phyloP scores from a whole-genome alignment of 768 basidiomycete genomes.

The Phallus indusiatus region DNA sequence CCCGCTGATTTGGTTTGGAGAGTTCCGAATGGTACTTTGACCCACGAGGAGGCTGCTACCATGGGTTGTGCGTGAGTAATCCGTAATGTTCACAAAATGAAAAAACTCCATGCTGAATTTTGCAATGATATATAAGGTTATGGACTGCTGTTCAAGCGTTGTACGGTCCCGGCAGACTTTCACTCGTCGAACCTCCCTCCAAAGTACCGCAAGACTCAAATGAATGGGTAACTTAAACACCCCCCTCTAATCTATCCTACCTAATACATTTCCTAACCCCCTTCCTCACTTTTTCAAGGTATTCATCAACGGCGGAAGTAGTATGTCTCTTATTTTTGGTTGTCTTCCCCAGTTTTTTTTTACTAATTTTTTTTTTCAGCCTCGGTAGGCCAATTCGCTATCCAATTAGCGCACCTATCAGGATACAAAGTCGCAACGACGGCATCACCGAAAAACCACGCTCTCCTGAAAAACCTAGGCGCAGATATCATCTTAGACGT shows the following conservation, averaged over 20 bases:
- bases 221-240: neutral
- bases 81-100: neutral
- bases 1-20: neutral
- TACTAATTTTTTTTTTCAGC: neutral
- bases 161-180: neutral
- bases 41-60: neutral
- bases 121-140: neutral
- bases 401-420: constrained; percentile 32
- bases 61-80: neutral
- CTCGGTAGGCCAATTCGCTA: constrained; percentile 24
- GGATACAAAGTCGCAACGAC: constrained; percentile 38
- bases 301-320: constrained; percentile 1
- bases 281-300: neutral
- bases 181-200: neutral
- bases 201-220: neutral
- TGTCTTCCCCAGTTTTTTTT: neutral
- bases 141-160: neutral
- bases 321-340: neutral
- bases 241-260: neutral
- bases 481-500: constrained; percentile 33
- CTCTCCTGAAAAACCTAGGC: constrained; percentile 28
- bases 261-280: neutral
- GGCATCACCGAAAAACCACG: constrained; percentile 30
- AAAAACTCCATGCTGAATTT: neutral
- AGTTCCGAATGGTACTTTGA: neutral